Evolutionary conservation across 345 rosid species (phyloP), one percentile per base, ranked within the genome.

Genomic region (Syzygium oleosum): DNA sequence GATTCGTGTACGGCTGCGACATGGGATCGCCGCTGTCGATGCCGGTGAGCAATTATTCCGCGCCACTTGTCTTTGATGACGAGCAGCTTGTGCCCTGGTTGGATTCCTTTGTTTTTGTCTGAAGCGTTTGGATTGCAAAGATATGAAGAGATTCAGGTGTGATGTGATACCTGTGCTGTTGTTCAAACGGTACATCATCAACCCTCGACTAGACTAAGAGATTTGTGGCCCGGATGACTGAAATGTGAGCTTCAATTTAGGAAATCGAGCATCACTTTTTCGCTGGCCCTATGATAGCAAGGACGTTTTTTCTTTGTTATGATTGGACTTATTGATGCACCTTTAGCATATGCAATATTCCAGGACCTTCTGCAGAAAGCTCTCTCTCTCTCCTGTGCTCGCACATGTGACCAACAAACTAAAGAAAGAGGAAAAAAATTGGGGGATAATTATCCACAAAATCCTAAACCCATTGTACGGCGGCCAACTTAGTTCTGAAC

Each of bases 91-190:
- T 91, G 84, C 89, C 93, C 85, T 90, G 91, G 58, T 68, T 91
- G 59, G 94, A 95, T 89, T 91, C 95, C 85, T 92, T 91, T 61
- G 90, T 90, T 78, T 85, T 90, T 73, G 91, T 90, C 92, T 85
- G 93, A 93, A 88, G 65, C 91, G 84, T 88, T 87, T 51, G 92
- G 84, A 16, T 19, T 22, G 63, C 49, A 34, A 73, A 73, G 25
- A 68, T 9, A 68, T 4, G 80, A 34, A 68, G 80, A 10, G 80
- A 10, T 73, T 12, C 49, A 73, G 80, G 49, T 5, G 80, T 9
- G 80, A 73, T 19, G 80, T 34, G 80, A 41, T 73, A 1, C 25
- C 19, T 22, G 80, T 34, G 49, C 46, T 34, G 46, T 17, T 38
- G 80, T 73, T 34, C 80, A 38, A 38, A 38, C 14, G 49, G 49